Evolutionary conservation across 1,139 yeast species (phyloP).

Genomic region (Suhomyces panamericanus): DNA sequence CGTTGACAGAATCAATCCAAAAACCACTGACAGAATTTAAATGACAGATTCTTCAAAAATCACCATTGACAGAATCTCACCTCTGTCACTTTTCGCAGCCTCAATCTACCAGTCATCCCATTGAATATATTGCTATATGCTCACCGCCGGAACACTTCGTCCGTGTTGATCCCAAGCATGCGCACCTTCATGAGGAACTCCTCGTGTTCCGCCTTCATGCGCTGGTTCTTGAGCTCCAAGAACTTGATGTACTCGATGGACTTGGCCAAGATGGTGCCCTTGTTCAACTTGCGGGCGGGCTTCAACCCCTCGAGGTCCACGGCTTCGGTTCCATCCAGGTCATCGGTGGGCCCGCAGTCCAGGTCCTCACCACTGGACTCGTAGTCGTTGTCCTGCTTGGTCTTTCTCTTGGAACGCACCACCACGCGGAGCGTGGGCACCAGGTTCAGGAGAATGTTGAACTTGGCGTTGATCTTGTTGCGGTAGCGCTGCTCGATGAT

Average conservation of each 20-base stretch:
- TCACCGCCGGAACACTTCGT: conserved; percentile 8
- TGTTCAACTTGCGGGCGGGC: conserved; percentile 47
- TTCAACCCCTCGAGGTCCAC: conserved; percentile 44
- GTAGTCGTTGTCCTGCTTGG: conserved; percentile 16
- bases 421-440: conserved; percentile 44
- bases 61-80: too few relatives aligned
- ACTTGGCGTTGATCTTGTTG: conserved; percentile 47
- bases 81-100: too few relatives aligned
- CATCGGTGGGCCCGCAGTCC: conserved; percentile 13
- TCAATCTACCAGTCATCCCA: not conserved
- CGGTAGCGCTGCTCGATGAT: conserved; percentile 49
- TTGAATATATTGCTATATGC: conserved; percentile 2
- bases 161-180: conserved; percentile 27
- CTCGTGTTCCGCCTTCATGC: conserved; percentile 36
- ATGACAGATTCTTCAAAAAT: too few relatives aligned
- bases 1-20: too few relatives aligned
- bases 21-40: too few relatives aligned
- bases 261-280: conserved; percentile 47
- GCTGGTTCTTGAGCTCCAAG: conserved; percentile 39
- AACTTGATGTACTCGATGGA: conserved; percentile 48
- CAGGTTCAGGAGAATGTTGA: conserved; percentile 39
- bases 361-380: conserved; percentile 18
- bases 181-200: conserved; percentile 31
- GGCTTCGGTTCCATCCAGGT: conserved; percentile 16
- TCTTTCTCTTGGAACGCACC: conserved; percentile 23